These are phyloP conservation scores for Phaeosphaeriaceae sp. DNA, from an alignment of 2,329 filamentous ascomycete genomes.

Conservation along the genomic window DNA sequence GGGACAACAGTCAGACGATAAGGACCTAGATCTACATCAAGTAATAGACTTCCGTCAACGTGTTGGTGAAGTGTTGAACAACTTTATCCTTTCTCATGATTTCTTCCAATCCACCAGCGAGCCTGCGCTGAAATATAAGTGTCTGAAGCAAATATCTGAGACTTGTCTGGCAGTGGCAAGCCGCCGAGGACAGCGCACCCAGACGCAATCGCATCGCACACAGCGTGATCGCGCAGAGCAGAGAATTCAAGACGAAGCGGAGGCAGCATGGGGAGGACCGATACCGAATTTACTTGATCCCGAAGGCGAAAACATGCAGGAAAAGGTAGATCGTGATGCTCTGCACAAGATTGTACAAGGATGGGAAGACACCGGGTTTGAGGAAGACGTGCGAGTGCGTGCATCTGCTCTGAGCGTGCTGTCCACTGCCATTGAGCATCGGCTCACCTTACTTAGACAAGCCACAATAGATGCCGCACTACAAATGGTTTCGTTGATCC, in stretches of 20 bases:
- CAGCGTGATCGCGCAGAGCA: conserved; percentile 58
- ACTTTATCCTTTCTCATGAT: conserved; percentile 22
- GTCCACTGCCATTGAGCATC: conserved; percentile 64
- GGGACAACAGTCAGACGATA: conserved; percentile 20
- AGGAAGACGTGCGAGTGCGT: conserved; percentile 74
- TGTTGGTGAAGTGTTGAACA: conserved; percentile 64
- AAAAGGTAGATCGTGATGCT: conserved; percentile 54
- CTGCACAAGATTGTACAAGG: conserved; percentile 67
- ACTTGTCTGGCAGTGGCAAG: conserved; percentile 70
- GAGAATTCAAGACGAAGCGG: conserved; percentile 58
- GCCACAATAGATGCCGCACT: conserved; percentile 55
- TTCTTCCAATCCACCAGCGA: conserved; percentile 22
- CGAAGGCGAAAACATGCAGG: conserved; percentile 29
- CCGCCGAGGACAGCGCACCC: conserved; percentile 66
- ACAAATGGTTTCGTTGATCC: conserved; percentile 68
- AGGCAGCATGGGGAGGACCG: conserved; percentile 63
- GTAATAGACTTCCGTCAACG: conserved; percentile 69
- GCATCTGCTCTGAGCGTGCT: conserved; percentile 73
- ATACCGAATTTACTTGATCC: conserved; percentile 47
- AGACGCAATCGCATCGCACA: conserved; percentile 65
- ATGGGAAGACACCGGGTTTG: conserved; percentile 70
- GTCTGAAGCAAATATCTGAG: conserved; percentile 54
- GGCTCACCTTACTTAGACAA: conserved; percentile 54
- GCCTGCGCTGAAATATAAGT: conserved; percentile 7
- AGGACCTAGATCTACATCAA: conserved; percentile 36